Evolutionary conservation across 352 stramenopile species (phyloP).

Genomic region (Phytophthora pistaciae): DNA sequence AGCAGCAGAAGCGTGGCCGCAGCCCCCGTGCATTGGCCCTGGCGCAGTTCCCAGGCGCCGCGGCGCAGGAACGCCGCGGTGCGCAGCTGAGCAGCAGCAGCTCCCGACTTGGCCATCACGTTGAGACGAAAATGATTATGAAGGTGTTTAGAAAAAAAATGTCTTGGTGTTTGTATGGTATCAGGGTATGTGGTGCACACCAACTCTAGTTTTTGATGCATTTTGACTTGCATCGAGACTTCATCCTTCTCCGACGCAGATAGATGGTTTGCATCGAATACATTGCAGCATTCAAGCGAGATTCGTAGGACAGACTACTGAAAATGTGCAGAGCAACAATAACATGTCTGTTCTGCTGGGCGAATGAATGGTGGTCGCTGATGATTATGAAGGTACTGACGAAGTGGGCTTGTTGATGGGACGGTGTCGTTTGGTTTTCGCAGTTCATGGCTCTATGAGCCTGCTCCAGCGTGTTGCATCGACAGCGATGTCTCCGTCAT

Average conservation of each 20-base stretch:
- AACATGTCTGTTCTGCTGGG: neutral
- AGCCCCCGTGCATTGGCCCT: conserved; percentile 16
- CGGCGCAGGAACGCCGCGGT: conserved; percentile 33
- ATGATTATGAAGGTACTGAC: neutral
- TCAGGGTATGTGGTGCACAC: neutral
- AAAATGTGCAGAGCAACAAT: neutral
- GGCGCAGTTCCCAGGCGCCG: conserved; percentile 34
- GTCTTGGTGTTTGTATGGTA: conserved; percentile 2
- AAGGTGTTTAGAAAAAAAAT: neutral
- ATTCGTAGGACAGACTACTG: neutral
- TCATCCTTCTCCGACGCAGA: neutral
- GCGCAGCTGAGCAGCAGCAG: conserved; percentile 19
- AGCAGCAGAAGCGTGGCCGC: conserved; percentile 22
- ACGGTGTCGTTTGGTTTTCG: neutral
- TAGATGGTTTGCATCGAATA: neutral
- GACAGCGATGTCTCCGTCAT: conserved; percentile 17
- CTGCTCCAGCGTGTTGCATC: neutral
- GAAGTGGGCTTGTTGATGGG: neutral
- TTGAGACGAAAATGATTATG: conserved; percentile 3
- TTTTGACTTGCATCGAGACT: neutral
- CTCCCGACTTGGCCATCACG: conserved; percentile 17
- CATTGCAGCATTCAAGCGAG: neutral
- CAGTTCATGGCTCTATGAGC: neutral
- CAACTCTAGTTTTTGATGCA: neutral
- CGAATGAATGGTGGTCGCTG: neutral